phyloP scores from a whole-genome alignment of 805 yeast species.

The Ogataea minuta region DNA sequence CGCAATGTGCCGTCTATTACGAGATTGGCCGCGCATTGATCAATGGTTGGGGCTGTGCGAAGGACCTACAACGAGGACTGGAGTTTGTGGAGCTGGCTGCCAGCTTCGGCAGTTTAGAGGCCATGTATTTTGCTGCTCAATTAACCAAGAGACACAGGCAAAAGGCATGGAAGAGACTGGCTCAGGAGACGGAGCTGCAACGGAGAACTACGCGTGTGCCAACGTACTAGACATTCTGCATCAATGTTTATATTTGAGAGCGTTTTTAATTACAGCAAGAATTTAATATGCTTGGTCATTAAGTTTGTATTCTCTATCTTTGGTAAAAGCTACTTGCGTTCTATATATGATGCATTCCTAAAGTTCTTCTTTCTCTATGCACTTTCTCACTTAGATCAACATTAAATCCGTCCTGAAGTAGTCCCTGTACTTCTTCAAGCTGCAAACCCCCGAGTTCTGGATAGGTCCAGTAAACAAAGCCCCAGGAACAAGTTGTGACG shows the following conservation, averaged over 20 bases:
- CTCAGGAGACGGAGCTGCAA: not conserved
- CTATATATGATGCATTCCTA: not conserved
- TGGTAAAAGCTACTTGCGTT: not conserved
- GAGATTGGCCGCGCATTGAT: constrained; percentile 60
- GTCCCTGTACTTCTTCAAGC: constrained; percentile 48
- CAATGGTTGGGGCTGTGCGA: constrained; percentile 54
- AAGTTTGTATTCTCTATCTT: too few relatives aligned
- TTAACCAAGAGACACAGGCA: constrained; percentile 1
- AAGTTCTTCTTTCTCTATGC: constrained; percentile 19
- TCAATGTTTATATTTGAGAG: too few relatives aligned
- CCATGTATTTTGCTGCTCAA: constrained; percentile 57
- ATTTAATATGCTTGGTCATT: not conserved
- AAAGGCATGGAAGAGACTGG: constrained; percentile 4
- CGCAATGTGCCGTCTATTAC: constrained; percentile 31
- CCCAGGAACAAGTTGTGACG: constrained; percentile 41
- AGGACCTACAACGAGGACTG: constrained; percentile 57
- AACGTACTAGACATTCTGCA: not conserved
- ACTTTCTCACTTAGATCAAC: constrained; percentile 39
- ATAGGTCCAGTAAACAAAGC: constrained; percentile 45
- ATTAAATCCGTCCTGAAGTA: constrained; percentile 48
- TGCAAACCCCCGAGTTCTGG: constrained; percentile 54
- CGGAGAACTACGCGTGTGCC: not conserved
- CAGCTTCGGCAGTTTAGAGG: constrained; percentile 62
- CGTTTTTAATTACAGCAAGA: not conserved
- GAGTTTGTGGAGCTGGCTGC: constrained; percentile 63